Base-by-base conservation (phyloP, 371 early-diverging fungal species). In the Mucor plumbeus region DNA sequence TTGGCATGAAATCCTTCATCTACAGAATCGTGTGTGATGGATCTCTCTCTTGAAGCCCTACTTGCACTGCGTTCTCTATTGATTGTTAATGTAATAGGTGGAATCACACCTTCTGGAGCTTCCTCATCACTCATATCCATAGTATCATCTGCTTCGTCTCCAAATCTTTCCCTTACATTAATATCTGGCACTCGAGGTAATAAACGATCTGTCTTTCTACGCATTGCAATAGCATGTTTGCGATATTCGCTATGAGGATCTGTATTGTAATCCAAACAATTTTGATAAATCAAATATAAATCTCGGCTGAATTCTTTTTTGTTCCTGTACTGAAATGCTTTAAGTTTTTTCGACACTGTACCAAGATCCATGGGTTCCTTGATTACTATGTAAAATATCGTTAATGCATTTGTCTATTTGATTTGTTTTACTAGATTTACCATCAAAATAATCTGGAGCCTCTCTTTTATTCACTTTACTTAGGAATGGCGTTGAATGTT, bases 401-500 rank as follows among this genome's bases (percentile, higher is more conserved):
- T 47, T 2, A 48, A 17, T 17, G 7, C 19, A 47, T 21, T 26
- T 26, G 1, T 26, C 26, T n/a, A 26, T 1, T 26, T 26, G 26
- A 26, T 26, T 26, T 26, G 3, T 26, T 26, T 26, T 26, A 26
- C 26, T 26, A 26, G 26, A 26, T 6, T 34, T 76, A 83, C 85
- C 86, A 57, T 94, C 93, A 77, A 89, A 93, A 73, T 99, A 99
- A 80, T 96, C 94, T 0, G 98, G 98, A 1, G 94, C 98, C 44
- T 98, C 98, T 53, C 92, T 89, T 68, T 93, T 92, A 74, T 86
- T 90, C 26, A 99, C 99, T 76, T 92, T 94, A 63, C 83, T 88
- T 19, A 96, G 78, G 73, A 99, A 99, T 5, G 97, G 97, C 10
- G 79, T 71, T 0, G 96, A 91, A 68, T 94, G 92, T 33, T 89